These are phyloP conservation scores for Ogataea hybrid DNA, from an alignment of 1,139 yeast genomes.

Conservation along the genomic window DNA sequence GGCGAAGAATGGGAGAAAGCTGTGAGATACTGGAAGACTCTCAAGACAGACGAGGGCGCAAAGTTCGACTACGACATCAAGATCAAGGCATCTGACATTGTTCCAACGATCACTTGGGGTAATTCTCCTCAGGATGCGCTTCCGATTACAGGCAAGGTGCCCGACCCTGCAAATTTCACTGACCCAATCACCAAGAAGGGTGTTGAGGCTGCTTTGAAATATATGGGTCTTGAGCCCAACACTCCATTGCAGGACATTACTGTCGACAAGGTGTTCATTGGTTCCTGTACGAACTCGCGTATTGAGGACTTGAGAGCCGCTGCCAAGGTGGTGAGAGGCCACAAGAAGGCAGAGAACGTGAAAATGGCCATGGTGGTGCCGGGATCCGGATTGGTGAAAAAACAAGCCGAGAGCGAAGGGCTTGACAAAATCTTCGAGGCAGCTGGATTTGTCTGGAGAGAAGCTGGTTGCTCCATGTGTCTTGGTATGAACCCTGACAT, in stretches of 20 bases:
- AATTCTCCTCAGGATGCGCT: constrained; percentile 98
- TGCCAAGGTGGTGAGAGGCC: constrained; percentile 89
- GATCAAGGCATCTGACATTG: constrained; percentile 79
- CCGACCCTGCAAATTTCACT: constrained; percentile 72
- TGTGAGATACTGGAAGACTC: constrained; percentile 81
- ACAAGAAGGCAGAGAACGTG: constrained; percentile 78
- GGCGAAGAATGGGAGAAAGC: constrained; percentile 97
- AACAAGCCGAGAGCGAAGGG: constrained; percentile 93
- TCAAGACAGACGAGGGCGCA: constrained; percentile 87
- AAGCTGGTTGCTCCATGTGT: constrained; percentile 99
- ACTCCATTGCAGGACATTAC: constrained; percentile 70
- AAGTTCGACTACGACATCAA: constrained; percentile 79
- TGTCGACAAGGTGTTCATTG: constrained; percentile 93
- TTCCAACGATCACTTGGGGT: constrained; percentile 99
- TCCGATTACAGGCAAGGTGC: constrained; percentile 87
- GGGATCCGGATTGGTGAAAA: constrained; percentile 92
- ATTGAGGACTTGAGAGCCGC: constrained; percentile 97
- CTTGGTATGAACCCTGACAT: constrained; percentile 99
- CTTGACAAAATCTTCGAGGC: constrained; percentile 83
- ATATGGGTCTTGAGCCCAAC: constrained; percentile 88
- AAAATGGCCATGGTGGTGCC: constrained; percentile 91
- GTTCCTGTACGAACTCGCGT: constrained; percentile 97
- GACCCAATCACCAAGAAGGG: constrained; percentile 82
- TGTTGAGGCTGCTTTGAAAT: constrained; percentile 85
- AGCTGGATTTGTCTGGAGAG: constrained; percentile 99